A percentile compares a stretch with the other conserved stretches of the same genome.
phyloP scores from a whole-genome alignment of 2,329 filamentous ascomycete species.

The Lasiodiplodia theobromae region DNA sequence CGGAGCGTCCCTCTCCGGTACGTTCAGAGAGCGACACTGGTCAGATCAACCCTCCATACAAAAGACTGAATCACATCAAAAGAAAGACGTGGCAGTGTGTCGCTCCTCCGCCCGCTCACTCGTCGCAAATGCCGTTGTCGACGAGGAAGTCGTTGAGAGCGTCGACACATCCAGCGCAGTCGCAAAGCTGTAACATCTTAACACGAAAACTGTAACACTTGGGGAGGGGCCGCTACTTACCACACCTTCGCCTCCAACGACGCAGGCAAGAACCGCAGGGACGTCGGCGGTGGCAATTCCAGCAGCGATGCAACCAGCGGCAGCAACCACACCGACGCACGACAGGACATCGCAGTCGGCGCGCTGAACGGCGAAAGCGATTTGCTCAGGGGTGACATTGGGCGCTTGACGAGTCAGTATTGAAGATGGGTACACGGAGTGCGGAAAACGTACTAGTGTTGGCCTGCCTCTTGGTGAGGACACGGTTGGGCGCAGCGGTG shows the following conservation, averaged over 20 bases:
- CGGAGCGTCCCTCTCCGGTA: not conserved
- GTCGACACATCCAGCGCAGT: not conserved
- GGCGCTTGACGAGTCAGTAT: not conserved
- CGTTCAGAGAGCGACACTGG: not conserved
- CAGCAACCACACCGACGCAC: slow-evolving; percentile 57
- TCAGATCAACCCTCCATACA: not conserved
- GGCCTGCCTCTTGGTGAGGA: not conserved
- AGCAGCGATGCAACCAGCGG: slow-evolving; percentile 1
- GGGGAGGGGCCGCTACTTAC: not conserved
- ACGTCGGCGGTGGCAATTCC: not conserved
- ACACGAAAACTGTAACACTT: not conserved
- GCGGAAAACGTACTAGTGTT: not conserved
- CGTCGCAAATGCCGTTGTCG: not conserved
- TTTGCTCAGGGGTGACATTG: not conserved
- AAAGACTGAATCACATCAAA: not conserved
- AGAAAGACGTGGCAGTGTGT: not conserved
- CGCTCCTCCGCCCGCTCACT: not conserved
- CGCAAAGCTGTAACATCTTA: not conserved
- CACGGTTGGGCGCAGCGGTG: not conserved
- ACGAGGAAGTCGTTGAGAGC: slow-evolving; percentile 3
- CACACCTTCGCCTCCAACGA: not conserved
- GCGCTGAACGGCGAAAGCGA: slow-evolving; percentile 75
- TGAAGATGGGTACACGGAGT: too few species aligned
- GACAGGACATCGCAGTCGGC: slow-evolving; percentile 74
- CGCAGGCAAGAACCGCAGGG: not conserved